These are phyloP conservation scores for Begonia peltatifolia DNA, from an alignment of 306 rosid species.

Conservation along the genomic window DNA sequence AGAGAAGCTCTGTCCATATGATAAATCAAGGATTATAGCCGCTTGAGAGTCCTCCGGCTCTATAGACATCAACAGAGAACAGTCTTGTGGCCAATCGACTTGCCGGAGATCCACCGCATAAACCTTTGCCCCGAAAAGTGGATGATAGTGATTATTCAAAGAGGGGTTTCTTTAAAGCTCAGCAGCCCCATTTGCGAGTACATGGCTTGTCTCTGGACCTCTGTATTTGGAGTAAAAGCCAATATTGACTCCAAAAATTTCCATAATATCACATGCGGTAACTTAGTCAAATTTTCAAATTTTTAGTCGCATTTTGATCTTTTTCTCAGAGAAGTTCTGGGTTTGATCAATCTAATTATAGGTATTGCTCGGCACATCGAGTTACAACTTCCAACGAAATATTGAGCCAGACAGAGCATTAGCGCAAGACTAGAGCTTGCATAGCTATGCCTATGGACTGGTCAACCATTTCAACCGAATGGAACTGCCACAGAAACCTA, in stretches of 20 bases:
- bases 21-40: conserved; percentile 3
- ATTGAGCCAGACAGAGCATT: background rate
- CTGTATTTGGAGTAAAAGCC: too few relatives aligned
- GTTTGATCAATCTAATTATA: background rate
- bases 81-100: conserved; percentile 24
- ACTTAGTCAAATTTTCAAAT: background rate
- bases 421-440: background rate
- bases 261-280: background rate
- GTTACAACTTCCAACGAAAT: too few relatives aligned
- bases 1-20: background rate
- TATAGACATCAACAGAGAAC: conserved; percentile 17
- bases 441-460: background rate
- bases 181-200: conserved; percentile 23
- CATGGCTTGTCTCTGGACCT: conserved; percentile 19
- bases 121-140: conserved; percentile 9
- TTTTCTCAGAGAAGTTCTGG: background rate
- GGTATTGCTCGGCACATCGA: background rate
- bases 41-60: conserved; percentile 7
- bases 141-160: background rate
- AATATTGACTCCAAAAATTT: background rate
- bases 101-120: conserved; percentile 48
- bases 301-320: background rate
- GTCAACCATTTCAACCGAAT: conserved; percentile 2
- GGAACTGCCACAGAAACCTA: background rate
- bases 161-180: conserved; percentile 3